Base-by-base conservation (phyloP, 2,329 filamentous ascomycete species). In the Alternaria postmessia region DNA sequence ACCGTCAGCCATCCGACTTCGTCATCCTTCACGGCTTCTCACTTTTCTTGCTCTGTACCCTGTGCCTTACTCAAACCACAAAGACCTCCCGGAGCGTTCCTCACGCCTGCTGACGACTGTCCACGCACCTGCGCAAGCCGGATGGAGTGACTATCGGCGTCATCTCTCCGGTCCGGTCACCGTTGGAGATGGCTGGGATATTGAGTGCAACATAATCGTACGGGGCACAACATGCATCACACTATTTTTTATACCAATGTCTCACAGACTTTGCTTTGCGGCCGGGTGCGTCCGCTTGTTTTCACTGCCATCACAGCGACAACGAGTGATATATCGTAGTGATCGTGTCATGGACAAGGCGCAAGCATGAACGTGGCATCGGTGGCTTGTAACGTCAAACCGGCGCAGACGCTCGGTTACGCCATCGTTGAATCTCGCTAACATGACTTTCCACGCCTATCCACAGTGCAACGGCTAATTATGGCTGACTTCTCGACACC, bases 321-420 rank as follows among this genome's bases (percentile, higher is more conserved):
- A 53, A 38, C 49, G 61, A 49, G 54, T 60, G 62, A 62, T n/a
- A 49, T 59, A 41, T 46, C 52, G 56, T 54, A 59, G 30, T 30
- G 54, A 16, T 53, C 55, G 51, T 56, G 51, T 52, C 53, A 18
- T 36, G 53, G 57, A 51, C 39, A 47, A 41, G 49, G 46, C 39
- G 52, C 36, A 52, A 44, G 46, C 38, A 60, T 53, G 20, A 49
- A 53, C n/a, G 36, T 57, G 36, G 55, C 57, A 69, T 67, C 61
- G 59, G 67, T 71, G 71, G 70, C 71, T 70, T 69, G 62, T 63
- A 72, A 71, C 72, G 69, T 71, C 62, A 68, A 72, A 70, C 69
- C 66, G 59, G 63, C 61, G 53, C 59, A 60, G 60, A 65, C 26
- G 30, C 54, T 54, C 51, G 65, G 48, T 57, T 58, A 48, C 51